phyloP scores from a whole-genome alignment of 1,284 basidiomycete genomes.

The Ceratobasidium sp. region DNA sequence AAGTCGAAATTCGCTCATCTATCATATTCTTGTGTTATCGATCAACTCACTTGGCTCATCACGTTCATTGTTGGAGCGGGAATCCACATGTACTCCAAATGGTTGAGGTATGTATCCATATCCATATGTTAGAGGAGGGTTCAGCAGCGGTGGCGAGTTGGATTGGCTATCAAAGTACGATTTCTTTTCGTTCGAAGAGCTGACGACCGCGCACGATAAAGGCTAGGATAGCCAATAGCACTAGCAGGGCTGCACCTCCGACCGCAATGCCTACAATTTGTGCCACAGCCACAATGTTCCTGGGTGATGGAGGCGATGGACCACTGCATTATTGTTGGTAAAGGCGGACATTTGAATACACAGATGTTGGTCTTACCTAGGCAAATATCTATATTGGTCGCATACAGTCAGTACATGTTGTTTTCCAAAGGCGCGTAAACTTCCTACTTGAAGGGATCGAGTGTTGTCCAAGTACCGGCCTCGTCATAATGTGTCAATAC shows the following conservation, averaged over 20 bases:
- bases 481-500: not conserved
- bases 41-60: not conserved
- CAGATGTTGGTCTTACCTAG: not conserved
- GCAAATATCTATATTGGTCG: not conserved
- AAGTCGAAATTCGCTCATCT: no score
- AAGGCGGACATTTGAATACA: not conserved
- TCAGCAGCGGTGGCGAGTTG: not conserved
- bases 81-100: not conserved
- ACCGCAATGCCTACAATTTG: not conserved
- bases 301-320: not conserved
- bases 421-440: no score
- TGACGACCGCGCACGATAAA: not conserved
- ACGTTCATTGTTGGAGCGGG: not conserved
- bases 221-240: no score
- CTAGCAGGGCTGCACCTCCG: not conserved
- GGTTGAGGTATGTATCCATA: not conserved
- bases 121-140: not conserved
- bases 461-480: not conserved
- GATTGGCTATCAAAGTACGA: not conserved
- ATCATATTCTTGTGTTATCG: not conserved
- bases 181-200: not conserved
- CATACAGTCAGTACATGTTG: not conserved
- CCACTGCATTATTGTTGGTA: no score
- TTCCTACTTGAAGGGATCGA: constrained; percentile 6
- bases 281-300: not conserved